These are phyloP conservation scores for Apophysomyces elegans DNA, from an alignment of 371 early-diverging fungal genomes.

Conservation along the genomic window DNA sequence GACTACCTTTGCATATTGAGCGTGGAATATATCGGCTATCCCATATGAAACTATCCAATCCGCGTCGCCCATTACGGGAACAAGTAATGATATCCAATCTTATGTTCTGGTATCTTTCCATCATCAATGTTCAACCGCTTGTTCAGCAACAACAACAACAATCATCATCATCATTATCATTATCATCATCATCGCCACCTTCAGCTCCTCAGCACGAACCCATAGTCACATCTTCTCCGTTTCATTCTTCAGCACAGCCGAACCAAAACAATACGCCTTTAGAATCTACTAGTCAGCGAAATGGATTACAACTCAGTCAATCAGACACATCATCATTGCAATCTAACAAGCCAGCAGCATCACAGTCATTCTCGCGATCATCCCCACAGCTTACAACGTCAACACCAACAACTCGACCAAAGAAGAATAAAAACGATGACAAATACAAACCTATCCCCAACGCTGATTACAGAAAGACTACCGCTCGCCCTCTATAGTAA, in stretches of 20 bases:
- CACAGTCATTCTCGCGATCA: neutral
- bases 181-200: conserved; percentile 78
- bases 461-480: conserved; percentile 7
- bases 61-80: conserved; percentile 76
- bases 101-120: conserved; percentile 86
- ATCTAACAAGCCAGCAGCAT: conserved; percentile 3
- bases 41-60: conserved; percentile 70
- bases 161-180: conserved; percentile 87
- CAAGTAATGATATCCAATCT: conserved; percentile 87
- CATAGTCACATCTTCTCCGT: conserved; percentile 11
- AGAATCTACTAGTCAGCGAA: neutral
- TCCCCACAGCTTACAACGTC: conserved; percentile 1
- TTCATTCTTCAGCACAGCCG: conserved; percentile 9
- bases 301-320: neutral
- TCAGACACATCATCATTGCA: neutral
- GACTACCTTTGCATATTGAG: conserved; percentile 77
- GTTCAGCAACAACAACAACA: conserved; percentile 32
- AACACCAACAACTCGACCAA: conserved; percentile 11
- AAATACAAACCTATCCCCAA: neutral
- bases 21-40: conserved; percentile 26
- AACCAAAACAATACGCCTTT: neutral
- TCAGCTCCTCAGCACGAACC: conserved; percentile 49
- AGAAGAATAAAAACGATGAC: conserved; percentile 10
- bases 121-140: conserved; percentile 60
- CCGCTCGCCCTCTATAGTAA: conserved; percentile 2